A percentile compares a stretch with the other conserved stretches of the same genome.
Conservation (phyloP, 208 protist genomes). For the Paratrypanosoma confusum region DNA sequence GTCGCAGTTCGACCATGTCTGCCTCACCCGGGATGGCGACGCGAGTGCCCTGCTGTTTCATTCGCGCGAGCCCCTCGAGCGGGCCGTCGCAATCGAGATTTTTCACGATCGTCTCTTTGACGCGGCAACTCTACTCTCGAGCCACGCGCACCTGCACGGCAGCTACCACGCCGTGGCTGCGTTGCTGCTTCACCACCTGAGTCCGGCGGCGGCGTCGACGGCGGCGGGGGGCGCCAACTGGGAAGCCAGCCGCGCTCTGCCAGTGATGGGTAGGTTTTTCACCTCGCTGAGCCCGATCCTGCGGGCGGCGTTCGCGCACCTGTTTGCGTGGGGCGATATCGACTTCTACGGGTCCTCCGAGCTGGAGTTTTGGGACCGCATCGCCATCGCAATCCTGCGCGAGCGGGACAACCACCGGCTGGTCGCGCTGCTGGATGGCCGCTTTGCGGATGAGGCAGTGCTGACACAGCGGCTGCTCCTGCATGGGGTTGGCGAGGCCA, state of each 20-base stretch:
- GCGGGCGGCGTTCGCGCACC: constrained; percentile 26
- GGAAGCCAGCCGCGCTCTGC: no score
- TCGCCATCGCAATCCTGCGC: constrained; percentile 53
- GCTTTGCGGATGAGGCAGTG: constrained; percentile 27
- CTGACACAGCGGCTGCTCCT: constrained; percentile 48
- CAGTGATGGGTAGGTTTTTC: no score
- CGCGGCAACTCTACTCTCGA: constrained; percentile 30
- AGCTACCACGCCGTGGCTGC: constrained; percentile 32
- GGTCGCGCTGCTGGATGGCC: constrained; percentile 16
- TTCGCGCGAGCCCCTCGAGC: constrained; percentile 32
- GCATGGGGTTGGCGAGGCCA: constrained; percentile 37
- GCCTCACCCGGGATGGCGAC: not conserved
- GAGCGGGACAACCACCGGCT: constrained; percentile 26
- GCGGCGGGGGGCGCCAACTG: no score
- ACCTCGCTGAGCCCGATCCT: constrained; percentile 59
- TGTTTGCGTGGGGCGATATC: not conserved
- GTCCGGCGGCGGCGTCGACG: constrained; percentile 15
- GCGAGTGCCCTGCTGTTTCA: not conserved
- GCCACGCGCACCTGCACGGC: constrained; percentile 20
- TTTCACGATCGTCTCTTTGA: constrained; percentile 25
- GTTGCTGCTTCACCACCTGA: constrained; percentile 21
- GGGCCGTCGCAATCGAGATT: constrained; percentile 54
- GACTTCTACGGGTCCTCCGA: constrained; percentile 13
- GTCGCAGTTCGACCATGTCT: constrained; percentile 1
- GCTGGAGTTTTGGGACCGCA: constrained; percentile 63